Conservation (phyloP, 352 stramenopile genomes). For the Hyaloperonospora arabidopsidis region DNA sequence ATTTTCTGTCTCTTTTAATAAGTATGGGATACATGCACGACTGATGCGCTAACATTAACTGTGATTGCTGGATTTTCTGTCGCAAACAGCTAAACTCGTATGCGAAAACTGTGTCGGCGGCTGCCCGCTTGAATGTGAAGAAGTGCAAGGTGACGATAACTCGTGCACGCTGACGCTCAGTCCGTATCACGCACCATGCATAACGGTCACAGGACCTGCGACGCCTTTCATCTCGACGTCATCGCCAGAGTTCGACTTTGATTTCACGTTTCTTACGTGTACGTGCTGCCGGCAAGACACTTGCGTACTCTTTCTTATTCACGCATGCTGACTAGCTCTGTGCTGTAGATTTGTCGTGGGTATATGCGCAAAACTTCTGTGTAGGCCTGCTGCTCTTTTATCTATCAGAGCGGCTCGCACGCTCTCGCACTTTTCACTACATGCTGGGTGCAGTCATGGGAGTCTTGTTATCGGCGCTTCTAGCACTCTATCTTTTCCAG, state of each 20-base stretch:
- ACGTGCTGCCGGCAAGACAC: conserved; percentile 13
- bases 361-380: conserved; percentile 72
- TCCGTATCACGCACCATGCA: conserved; percentile 70
- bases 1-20: conserved; percentile 1
- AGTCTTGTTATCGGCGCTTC: conserved; percentile 66
- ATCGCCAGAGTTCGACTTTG: conserved; percentile 39
- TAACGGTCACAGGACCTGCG: conserved; percentile 47
- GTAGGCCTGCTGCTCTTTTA: conserved; percentile 64
- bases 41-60: not conserved
- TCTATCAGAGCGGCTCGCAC: conserved; percentile 50
- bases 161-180: conserved; percentile 57
- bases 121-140: conserved; percentile 47
- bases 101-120: conserved; percentile 70
- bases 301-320: not conserved
- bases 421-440: conserved; percentile 77
- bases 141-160: conserved; percentile 16
- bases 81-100: conserved; percentile 39
- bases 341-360: conserved; percentile 47
- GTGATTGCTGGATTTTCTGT: conserved; percentile 1
- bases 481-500: conserved; percentile 75
- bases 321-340: not conserved
- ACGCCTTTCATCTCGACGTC: conserved; percentile 52
- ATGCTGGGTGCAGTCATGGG: conserved; percentile 53
- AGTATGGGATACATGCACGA: not conserved
- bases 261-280: conserved; percentile 65